Evolutionary conservation across 352 stramenopile genomes (phyloP).

Genomic region (Phytophthora ohioensis): DNA sequence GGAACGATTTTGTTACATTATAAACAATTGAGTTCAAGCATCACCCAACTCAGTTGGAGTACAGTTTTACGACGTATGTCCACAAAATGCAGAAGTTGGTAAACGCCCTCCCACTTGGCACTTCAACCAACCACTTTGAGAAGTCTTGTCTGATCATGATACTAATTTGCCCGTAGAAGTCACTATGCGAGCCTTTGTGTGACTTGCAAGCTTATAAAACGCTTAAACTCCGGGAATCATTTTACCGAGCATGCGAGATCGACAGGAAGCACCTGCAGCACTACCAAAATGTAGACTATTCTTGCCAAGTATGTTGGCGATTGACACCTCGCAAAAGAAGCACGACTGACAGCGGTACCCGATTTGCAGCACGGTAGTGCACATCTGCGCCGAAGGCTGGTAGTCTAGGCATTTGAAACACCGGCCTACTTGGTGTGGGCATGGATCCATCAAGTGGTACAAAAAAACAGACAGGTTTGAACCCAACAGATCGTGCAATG

Average conservation of each 20-base stretch:
- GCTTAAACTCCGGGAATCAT: not conserved
- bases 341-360: not conserved
- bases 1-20: no score
- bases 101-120: not conserved
- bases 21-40: no score
- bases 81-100: not conserved
- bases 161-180: not conserved
- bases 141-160: not conserved
- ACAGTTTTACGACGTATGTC: not conserved
- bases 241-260: not conserved
- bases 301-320: not conserved
- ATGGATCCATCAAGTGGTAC: no score
- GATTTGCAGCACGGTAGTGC: not conserved
- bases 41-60: not conserved
- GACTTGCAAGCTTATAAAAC: no score
- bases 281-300: not conserved
- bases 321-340: not conserved
- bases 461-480: not conserved
- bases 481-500: not conserved
- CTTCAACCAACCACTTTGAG: not conserved
- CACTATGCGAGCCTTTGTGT: not conserved
- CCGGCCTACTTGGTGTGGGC: no score
- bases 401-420: not conserved
- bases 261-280: not conserved
- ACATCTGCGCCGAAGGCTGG: not conserved